phyloP scores from a whole-genome alignment of 1,284 basidiomycete genomes.

The Entoloma clypeatum region DNA sequence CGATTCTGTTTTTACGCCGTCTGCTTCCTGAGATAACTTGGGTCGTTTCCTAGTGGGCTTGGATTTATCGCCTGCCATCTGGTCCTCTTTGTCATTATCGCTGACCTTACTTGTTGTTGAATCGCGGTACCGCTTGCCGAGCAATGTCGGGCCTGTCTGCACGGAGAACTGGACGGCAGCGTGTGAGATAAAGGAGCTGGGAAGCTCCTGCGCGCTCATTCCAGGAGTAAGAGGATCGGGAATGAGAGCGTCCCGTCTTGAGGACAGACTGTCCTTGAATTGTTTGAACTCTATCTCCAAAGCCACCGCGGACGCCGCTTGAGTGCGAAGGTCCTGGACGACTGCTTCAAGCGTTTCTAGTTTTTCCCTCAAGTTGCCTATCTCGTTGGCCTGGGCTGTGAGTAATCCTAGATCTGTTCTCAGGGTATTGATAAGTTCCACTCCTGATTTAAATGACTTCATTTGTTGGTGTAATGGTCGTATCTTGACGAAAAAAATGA shows the following conservation, averaged over 20 bases:
- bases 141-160: constrained; percentile 40
- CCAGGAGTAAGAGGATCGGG: constrained; percentile 20
- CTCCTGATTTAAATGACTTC: constrained; percentile 38
- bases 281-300: constrained; percentile 35
- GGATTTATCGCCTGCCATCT: constrained; percentile 32
- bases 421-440: constrained; percentile 38
- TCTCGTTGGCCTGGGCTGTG: constrained; percentile 31
- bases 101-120: constrained; percentile 40
- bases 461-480: constrained; percentile 53
- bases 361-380: constrained; percentile 33
- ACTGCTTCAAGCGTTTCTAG: constrained; percentile 39
- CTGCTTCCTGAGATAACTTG: constrained; percentile 22
- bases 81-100: constrained; percentile 38
- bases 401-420: constrained; percentile 37
- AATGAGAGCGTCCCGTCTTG: constrained; percentile 20
- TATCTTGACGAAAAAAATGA: constrained; percentile 35
- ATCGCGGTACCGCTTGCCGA: constrained; percentile 62
- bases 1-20: neutral
- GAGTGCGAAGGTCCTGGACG: constrained; percentile 37
- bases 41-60: constrained; percentile 52
- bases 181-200: neutral
- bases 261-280: constrained; percentile 23
- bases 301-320: constrained; percentile 30
- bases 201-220: no score
- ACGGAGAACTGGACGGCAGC: constrained; percentile 19